Conservation (phyloP, 352 stramenopile species). For the Pythium myriotylum region DNA sequence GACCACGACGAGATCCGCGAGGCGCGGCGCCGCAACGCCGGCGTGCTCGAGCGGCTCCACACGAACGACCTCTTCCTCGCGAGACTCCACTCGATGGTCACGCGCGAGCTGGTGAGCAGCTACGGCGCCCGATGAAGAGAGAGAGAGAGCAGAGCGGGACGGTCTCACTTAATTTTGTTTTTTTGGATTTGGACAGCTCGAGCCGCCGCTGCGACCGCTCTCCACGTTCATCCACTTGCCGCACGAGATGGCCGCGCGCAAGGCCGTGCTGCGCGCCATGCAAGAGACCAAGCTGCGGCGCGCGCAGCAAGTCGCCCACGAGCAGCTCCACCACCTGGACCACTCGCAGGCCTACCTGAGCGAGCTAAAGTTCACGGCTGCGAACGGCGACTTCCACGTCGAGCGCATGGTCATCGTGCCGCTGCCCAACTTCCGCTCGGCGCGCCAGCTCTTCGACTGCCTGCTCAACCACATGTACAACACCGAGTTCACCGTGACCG, state of each 20-base stretch:
- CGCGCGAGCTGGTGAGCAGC: conserved; percentile 11
- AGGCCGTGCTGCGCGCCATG: conserved; percentile 10
- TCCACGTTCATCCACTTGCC: conserved; percentile 19
- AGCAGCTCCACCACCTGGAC: conserved; percentile 41
- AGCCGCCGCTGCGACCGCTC: conserved; percentile 7
- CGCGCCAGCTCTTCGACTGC: conserved; percentile 34
- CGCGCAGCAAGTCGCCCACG: conserved; percentile 37
- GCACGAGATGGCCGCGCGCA: background rate
- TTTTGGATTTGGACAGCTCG: background rate
- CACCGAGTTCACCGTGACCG: conserved; percentile 54
- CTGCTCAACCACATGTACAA: conserved; percentile 45
- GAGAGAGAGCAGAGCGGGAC: no score
- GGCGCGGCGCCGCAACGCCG: background rate
- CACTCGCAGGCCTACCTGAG: conserved; percentile 35
- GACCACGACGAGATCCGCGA: background rate
- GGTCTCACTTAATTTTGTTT: background rate
- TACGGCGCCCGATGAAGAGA: no score
- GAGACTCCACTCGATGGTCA: conserved; percentile 16
- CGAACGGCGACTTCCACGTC: conserved; percentile 38
- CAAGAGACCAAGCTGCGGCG: conserved; percentile 43
- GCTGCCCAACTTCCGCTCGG: conserved; percentile 20
- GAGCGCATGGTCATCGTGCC: conserved; percentile 43
- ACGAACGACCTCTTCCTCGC: conserved; percentile 6
- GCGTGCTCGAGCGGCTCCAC: conserved; percentile 15
- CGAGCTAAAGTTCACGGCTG: conserved; percentile 27